Evolutionary conservation across 345 rosid species (phyloP).

Genomic region (Sisymbrium altissimum): DNA sequence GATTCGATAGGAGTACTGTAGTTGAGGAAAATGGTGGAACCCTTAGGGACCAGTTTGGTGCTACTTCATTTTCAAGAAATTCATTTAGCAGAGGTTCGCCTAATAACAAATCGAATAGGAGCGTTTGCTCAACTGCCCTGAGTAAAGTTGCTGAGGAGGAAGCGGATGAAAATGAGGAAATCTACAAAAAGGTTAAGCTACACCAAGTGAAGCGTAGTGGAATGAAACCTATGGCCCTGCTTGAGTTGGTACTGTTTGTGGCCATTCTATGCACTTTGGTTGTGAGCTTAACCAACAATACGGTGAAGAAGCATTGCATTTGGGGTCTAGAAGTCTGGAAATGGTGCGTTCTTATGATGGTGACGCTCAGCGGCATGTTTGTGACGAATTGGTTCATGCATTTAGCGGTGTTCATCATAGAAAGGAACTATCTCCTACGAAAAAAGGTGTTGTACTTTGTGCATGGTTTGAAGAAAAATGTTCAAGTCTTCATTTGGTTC

Average conservation of each 20-base stretch:
- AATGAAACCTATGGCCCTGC: slow-evolving; percentile 34
- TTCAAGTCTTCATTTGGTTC: slow-evolving; percentile 79
- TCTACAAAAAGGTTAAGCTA: slow-evolving; percentile 52
- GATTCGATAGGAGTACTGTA: slow-evolving; percentile 29
- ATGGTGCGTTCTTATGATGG: slow-evolving; percentile 80
- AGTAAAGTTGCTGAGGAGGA: slow-evolving; percentile 40
- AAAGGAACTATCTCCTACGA: slow-evolving; percentile 60
- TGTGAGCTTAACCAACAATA: slow-evolving; percentile 53
- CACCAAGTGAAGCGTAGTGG: slow-evolving; percentile 37
- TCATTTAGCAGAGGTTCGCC: slow-evolving; percentile 48
- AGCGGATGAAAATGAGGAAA: slow-evolving; percentile 55
- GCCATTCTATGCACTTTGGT: slow-evolving; percentile 42
- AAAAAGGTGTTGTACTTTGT: slow-evolving; percentile 89
- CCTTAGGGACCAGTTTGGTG: slow-evolving; percentile 38
- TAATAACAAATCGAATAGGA: slow-evolving; percentile 38
- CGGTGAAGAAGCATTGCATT: slow-evolving; percentile 27
- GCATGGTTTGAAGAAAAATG: slow-evolving; percentile 85
- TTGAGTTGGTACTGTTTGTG: slow-evolving; percentile 50
- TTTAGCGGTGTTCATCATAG: slow-evolving; percentile 69
- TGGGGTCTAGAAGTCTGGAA: slow-evolving; percentile 78
- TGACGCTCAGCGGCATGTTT: slow-evolving; percentile 63
- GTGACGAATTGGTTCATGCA: slow-evolving; percentile 80
- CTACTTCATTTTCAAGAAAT: slow-evolving; percentile 37
- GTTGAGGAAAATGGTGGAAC: slow-evolving; percentile 41
- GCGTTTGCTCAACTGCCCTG: slow-evolving; percentile 33